Percentiles rank a stretch among this genome's conserved stretches.
Evolutionary conservation across 169 alveolate genomes (phyloP).

Genomic region (Plasmodium chabaudi): DNA sequence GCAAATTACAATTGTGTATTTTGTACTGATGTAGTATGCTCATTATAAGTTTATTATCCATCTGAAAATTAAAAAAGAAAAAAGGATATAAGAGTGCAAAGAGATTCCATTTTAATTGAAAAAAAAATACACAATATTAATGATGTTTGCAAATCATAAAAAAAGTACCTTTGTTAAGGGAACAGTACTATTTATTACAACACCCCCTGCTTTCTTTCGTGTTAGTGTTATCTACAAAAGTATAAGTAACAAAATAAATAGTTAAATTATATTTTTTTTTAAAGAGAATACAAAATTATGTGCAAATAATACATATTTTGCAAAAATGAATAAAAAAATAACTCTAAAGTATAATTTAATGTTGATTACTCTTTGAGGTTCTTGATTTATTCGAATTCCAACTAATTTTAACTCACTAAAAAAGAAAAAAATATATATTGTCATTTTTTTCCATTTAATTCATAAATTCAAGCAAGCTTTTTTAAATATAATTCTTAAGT

Average conservation of each 20-base stretch:
- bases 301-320: neutral
- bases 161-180: slow-evolving; percentile 75
- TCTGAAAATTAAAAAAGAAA: slow-evolving; percentile 5
- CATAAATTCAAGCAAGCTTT: neutral
- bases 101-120: neutral
- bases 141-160: neutral
- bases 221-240: slow-evolving; percentile 79
- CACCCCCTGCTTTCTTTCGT: slow-evolving; percentile 85
- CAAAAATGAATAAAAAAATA: neutral
- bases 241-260: neutral
- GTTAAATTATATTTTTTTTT: slow-evolving; percentile 5
- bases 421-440: slow-evolving; percentile 2
- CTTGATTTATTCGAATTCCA: slow-evolving; percentile 96
- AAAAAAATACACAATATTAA: neutral
- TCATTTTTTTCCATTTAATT: neutral
- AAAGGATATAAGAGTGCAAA: neutral
- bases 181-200: slow-evolving; percentile 87
- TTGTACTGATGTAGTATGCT: slow-evolving; percentile 93
- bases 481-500: too few relatives aligned
- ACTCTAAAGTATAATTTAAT: neutral
- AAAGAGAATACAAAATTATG: neutral
- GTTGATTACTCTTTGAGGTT: slow-evolving; percentile 90
- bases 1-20: slow-evolving; percentile 94
- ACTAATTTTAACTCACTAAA: slow-evolving; percentile 95
- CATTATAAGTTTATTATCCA: slow-evolving; percentile 76